These are phyloP conservation scores for Yarrowia hollandica DNA, from an alignment of 805 yeast species.

Conservation along the genomic window DNA sequence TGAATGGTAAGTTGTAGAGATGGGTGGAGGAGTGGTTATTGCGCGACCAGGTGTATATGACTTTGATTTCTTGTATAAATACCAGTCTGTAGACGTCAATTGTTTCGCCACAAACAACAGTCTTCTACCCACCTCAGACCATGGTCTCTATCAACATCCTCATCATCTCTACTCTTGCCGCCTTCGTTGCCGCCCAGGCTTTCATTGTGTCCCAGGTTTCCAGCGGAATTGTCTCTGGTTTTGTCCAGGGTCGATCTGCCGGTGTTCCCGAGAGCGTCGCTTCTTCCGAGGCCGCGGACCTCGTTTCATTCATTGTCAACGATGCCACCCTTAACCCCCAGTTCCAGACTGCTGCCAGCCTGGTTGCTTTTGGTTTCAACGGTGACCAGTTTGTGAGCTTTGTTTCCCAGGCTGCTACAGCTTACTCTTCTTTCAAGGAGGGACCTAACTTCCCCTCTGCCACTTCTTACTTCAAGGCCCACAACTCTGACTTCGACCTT, in stretches of 20 bases:
- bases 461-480: conserved; percentile 33
- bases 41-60: too few species aligned
- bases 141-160: conserved; percentile 38
- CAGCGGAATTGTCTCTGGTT: conserved; percentile 13
- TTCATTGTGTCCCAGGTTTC: conserved; percentile 27
- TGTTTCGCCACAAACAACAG: too few species aligned
- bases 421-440: conserved; percentile 31
- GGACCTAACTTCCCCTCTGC: conserved; percentile 34
- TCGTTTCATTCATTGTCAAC: conserved; percentile 31
- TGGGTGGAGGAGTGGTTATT: conserved; percentile 1
- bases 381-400: conserved; percentile 24
- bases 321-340: conserved; percentile 32
- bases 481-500: conserved; percentile 35
- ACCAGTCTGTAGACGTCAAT: too few species aligned
- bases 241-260: conserved; percentile 27
- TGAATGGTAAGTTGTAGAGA: too few species aligned
- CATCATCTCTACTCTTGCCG: conserved; percentile 31
- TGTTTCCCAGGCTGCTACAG: conserved; percentile 31
- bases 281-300: conserved; percentile 34
- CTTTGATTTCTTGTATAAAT: too few species aligned
- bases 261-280: conserved; percentile 32
- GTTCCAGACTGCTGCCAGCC: conserved; percentile 28
- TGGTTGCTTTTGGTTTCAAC: conserved; percentile 20
- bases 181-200: conserved; percentile 27
- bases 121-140: neutral